phyloP scores from a whole-genome alignment of 495 filamentous ascomycete genomes.

The Aspergillus bridgeri region DNA sequence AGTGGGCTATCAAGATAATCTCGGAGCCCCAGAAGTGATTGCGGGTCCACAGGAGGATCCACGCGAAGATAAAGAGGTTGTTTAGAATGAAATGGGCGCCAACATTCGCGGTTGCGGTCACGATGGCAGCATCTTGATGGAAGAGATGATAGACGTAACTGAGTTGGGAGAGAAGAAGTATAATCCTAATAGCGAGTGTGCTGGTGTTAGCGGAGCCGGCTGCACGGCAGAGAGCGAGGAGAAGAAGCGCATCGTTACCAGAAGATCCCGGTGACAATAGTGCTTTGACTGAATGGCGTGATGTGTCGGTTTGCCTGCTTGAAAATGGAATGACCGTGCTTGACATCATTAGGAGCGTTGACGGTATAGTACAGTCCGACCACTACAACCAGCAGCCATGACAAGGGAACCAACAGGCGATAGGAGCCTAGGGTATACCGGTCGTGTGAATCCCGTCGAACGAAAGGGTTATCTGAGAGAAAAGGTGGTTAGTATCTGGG shows the following conservation, averaged over 20 bases:
- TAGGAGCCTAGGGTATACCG: conserved; percentile 50
- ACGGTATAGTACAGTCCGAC: conserved; percentile 67
- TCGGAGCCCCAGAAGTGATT: conserved; percentile 68
- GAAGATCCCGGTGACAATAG: conserved; percentile 68
- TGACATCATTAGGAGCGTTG: conserved; percentile 56
- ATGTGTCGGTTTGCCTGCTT: conserved; percentile 58
- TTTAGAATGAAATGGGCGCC: conserved; percentile 81
- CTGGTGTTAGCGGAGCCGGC: neutral
- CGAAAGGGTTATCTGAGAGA: conserved; percentile 58
- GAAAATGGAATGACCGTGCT: conserved; percentile 60
- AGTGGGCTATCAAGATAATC: conserved; percentile 72
- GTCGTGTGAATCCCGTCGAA: conserved; percentile 57
- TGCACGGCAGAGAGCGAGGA: neutral
- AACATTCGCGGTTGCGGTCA: conserved; percentile 69
- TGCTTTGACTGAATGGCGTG: conserved; percentile 74
- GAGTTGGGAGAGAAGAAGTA: conserved; percentile 70
- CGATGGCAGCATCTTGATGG: conserved; percentile 53
- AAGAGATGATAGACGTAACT: conserved; percentile 76
- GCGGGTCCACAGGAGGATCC: conserved; percentile 78
- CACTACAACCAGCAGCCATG: conserved; percentile 68
- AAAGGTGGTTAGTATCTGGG: neutral
- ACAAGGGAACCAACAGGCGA: conserved; percentile 64
- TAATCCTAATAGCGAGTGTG: conserved; percentile 49
- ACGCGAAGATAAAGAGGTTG: conserved; percentile 75
- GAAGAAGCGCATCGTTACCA: conserved; percentile 48